Base-by-base conservation (phyloP, 2,329 filamentous ascomycete species). In the Cordyceps pruinosa region DNA sequence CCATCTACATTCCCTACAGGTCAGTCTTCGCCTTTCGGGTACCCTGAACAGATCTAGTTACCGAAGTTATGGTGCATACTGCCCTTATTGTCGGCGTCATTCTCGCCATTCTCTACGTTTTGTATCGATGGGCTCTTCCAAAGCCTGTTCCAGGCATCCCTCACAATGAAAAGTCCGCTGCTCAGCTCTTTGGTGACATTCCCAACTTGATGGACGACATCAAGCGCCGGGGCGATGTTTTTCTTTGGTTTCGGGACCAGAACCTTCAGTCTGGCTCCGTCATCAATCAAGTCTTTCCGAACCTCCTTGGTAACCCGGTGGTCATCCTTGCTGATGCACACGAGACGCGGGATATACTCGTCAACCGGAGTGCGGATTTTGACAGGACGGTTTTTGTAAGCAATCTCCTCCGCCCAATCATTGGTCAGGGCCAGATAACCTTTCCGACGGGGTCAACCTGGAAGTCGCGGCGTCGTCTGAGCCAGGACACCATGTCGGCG, bases 211-310 rank as follows among this genome's bases (percentile, higher is more conserved):
- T 50, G 1, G 12, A 2, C 3, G 47, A 25, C 2, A 26, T 50
- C 12, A 39, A 50, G 21, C 30, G 13, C 2, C 30, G 15, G 13
- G 30, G 30, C 17, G 34, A 50, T 23, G 19, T 50, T 3, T 32
- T 23, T 12, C 47, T 25, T 13, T 54, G 50, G 50, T 23, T 54
- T 13, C 26, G n/a, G 5, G 41, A 54, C n/a, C 41, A 54, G 32
- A 32, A 15, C 26, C 5, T 23, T 12, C n/a, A 25, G 12, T 30
- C 28, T 4, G 21, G 32, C 4, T 32, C 28, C 10, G 42, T 76
- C 0, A 69, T 81, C 57, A 64, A 73, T 6, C 79, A 82, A 61
- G 65, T 75, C 5, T 80, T 80, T 63, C 63, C 78, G 50, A 65
- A 66, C 7, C 76, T 77, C 1, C 67, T 77, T 12, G 60, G 62